phyloP scores from a whole-genome alignment of 2,329 filamentous ascomycete genomes.

The Pseudogymnoascus sp. region DNA sequence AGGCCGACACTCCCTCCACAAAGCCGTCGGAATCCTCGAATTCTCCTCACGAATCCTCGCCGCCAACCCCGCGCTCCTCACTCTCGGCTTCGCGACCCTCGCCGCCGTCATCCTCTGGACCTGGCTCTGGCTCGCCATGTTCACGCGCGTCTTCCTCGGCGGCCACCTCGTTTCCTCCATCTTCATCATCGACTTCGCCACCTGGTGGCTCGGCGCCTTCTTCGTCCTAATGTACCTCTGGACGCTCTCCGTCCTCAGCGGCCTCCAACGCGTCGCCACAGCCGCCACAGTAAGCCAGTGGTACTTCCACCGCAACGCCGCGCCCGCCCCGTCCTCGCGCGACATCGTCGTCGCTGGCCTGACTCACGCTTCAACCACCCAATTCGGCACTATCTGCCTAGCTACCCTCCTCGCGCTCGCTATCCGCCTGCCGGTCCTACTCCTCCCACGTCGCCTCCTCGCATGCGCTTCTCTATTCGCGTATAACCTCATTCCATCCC shows the following conservation, averaged over 20 bases:
- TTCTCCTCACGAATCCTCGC: constrained; percentile 84
- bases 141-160: constrained; percentile 89
- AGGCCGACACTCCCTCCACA: constrained; percentile 72
- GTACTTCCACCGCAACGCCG: constrained; percentile 92
- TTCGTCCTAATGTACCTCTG: constrained; percentile 95
- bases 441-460: constrained; percentile 67
- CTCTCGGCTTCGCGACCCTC: constrained; percentile 76
- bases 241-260: constrained; percentile 81
- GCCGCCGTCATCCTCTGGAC: constrained; percentile 77
- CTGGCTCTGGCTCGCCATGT: constrained; percentile 96
- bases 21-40: constrained; percentile 82
- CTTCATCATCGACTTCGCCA: constrained; percentile 80
- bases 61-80: constrained; percentile 73
- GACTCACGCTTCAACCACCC: constrained; percentile 71
- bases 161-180: constrained; percentile 68
- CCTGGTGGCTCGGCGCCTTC: constrained; percentile 90
- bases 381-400: constrained; percentile 88
- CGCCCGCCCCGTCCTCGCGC: constrained; percentile 68
- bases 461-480: constrained; percentile 61
- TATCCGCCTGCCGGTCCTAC: constrained; percentile 75
- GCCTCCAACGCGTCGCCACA: constrained; percentile 83
- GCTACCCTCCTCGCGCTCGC: constrained; percentile 75
- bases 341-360: constrained; percentile 81
- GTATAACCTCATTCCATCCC: constrained; percentile 76
- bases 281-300: constrained; percentile 95